Percentiles rank a stretch among this genome's conserved stretches.
These are phyloP conservation scores for Mycena sp. DNA, from an alignment of 1,284 basidiomycete genomes.

Conservation along the genomic window DNA sequence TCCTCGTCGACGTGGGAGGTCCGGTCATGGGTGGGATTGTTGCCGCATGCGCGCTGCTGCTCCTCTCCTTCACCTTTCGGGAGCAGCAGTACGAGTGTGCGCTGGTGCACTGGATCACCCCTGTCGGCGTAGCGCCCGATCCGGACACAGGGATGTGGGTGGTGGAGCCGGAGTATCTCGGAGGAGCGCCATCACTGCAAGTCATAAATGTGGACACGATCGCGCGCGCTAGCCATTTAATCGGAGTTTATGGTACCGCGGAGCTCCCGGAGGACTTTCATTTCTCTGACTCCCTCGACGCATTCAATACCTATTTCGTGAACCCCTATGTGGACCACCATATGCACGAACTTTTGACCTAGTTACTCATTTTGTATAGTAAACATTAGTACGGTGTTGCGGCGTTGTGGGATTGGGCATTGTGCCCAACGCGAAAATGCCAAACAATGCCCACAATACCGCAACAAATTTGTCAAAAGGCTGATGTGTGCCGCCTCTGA, in stretches of 20 bases:
- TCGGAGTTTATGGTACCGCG: too few relatives aligned
- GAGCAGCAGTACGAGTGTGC: constrained; percentile 28
- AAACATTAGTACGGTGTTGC: neutral
- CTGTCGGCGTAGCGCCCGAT: constrained; percentile 18
- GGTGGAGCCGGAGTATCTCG: too few relatives aligned
- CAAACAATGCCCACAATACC: neutral
- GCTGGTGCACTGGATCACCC: constrained; percentile 34
- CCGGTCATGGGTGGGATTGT: constrained; percentile 30
- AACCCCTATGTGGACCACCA: too few relatives aligned
- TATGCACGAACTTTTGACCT: constrained; percentile 36
- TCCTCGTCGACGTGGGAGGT: too few relatives aligned
- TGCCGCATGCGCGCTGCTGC: constrained; percentile 29
- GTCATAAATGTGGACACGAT: too few relatives aligned
- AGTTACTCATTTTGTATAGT: constrained; percentile 15
- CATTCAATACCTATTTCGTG: too few relatives aligned
- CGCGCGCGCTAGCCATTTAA: too few relatives aligned
- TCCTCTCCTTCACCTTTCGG: constrained; percentile 37
- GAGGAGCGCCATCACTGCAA: too few relatives aligned
- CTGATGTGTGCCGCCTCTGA: too few relatives aligned
- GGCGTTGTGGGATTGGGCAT: neutral
- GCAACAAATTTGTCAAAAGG: too few relatives aligned
- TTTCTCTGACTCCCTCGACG: constrained; percentile 32
- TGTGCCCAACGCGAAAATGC: neutral
- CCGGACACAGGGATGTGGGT: too few relatives aligned
- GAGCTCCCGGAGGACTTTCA: too few relatives aligned